Evolutionary conservation across 352 stramenopile species (phyloP), one percentile per base, ranked within the genome.

Genomic region (Globisporangium radiosum): DNA sequence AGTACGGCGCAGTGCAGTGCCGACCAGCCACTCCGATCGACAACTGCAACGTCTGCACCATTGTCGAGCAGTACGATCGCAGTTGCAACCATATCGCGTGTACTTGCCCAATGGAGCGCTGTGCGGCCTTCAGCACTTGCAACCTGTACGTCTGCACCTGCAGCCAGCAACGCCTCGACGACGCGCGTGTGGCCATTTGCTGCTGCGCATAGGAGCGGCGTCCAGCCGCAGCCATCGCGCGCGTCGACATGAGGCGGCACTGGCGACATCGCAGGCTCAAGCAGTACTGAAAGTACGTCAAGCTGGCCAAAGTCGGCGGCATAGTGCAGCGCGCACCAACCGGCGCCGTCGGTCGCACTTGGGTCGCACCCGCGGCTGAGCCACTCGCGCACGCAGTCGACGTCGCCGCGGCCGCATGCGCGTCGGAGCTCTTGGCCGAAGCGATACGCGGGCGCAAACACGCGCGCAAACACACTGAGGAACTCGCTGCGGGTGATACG

Each of bases 371-470:
- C 80, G 7, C 76, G 73, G 52, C 60, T 65, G 43, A 87, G 69
- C 56, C 70, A 70, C 56, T 90, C 76, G 11, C 61, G 51, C 0
- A 87, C 66, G 0, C 69, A 55, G 1, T 83, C 67, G 4, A 76
- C 11, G 47, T 86, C 64, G 0, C 76, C 76, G n/a, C 82, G 78
- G 39, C 80, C 78, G 63, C 74, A 87, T 0, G 72, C 75, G 0
- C 86, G 47, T 2, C 82, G 76, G 2, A 92, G 64, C 14, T 87
- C 70, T 45, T 92, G 76, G 0, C 82, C 79, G 47, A 74, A 90
- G 58, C 90, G 90, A 66, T 86, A 88, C 3, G 78, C 78, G 4
- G 82, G 82, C 0, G 82, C 76, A 57, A 87, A 89, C 14, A 86
- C 59, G 1, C 76, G 51, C 10, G 78, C 73, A 55, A 88, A 92